These are phyloP conservation scores for Aspergillus panamensis DNA, from an alignment of 495 filamentous ascomycete species.

Conservation along the genomic window DNA sequence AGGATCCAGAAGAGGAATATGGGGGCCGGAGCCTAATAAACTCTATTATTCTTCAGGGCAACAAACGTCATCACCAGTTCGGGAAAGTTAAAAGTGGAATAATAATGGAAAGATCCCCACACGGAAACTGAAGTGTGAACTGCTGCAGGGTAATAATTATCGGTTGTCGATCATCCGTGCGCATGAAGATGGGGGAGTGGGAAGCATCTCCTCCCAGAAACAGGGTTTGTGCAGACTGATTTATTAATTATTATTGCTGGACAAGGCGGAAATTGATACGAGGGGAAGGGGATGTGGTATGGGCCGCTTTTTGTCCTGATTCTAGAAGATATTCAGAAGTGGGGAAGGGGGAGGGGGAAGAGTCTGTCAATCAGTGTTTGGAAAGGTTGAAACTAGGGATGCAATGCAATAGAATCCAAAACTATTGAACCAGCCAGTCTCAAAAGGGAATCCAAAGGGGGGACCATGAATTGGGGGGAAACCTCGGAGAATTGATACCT, in stretches of 20 bases:
- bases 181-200: constrained; percentile 1
- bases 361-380: not conserved
- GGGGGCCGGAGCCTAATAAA: not conserved
- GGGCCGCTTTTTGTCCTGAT: not conserved
- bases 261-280: not conserved
- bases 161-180: constrained; percentile 19
- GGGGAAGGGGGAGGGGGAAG: too few species aligned
- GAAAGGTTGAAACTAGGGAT: constrained; percentile 12
- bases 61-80: constrained; percentile 10
- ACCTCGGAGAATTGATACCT: constrained; percentile 9
- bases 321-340: constrained; percentile 5
- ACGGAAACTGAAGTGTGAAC: constrained; percentile 3
- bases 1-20: not conserved
- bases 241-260: constrained; percentile 1
- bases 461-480: constrained; percentile 4
- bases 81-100: constrained; percentile 4
- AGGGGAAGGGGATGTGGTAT: not conserved
- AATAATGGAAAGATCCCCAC: not conserved
- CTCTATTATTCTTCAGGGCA: not conserved
- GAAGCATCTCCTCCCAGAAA: not conserved
- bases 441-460: constrained; percentile 12
- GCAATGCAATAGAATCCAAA: constrained; percentile 16
- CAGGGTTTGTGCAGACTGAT: constrained; percentile 6
- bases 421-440: constrained; percentile 18
- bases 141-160: constrained; percentile 15